Base-by-base conservation (phyloP, 805 yeast genomes). In the Nakazawaea ernobii region DNA sequence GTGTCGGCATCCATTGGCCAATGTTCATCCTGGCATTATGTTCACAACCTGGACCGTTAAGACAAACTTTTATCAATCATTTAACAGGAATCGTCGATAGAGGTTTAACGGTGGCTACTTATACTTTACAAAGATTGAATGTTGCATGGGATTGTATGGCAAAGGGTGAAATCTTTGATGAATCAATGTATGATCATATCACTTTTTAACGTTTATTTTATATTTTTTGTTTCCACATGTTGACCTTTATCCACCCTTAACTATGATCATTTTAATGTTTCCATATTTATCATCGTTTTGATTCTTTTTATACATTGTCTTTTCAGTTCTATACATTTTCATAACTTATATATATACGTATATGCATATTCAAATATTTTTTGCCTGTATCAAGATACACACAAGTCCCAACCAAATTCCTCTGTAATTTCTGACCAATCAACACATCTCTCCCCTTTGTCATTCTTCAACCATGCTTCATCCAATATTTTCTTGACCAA, bases 391-490 rank as follows among this genome's bases (percentile, higher is more conserved):
- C 39, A 57, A 29, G 65, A 56, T 44, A 63, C 60, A 46, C 67
- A 63, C 35, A 62, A 55, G 33, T 59, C 59, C 76, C 76, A 71
- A 1, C 74, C 75, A 48, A 71, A 50, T 39, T 61, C 57, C 20
- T 61, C 63, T 3, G 71, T 65, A 9, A 71, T 59, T 32, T 66
- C 68, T 39, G 62, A 61, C 75, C 76, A 74, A 53, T 73, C 75
- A n/a, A 69, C 65, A 50, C 59, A 65, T 17, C 55, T 49, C 9
- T 53, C 53, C 6, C 66, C 66, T n/a, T 56, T 53, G 4, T 55
- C 46, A 48, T 70, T 69, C 32, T 57, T 27, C 26, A 55, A 60
- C 77, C 75, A 71, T 2, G 66, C 62, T 42, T 63, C 61, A 39
- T 65, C 59, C 9, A 67, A 46, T 1, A 69, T 55, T 13, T 61